phyloP scores from a whole-genome alignment of 345 rosid species.

The Citrus trifoliata region DNA sequence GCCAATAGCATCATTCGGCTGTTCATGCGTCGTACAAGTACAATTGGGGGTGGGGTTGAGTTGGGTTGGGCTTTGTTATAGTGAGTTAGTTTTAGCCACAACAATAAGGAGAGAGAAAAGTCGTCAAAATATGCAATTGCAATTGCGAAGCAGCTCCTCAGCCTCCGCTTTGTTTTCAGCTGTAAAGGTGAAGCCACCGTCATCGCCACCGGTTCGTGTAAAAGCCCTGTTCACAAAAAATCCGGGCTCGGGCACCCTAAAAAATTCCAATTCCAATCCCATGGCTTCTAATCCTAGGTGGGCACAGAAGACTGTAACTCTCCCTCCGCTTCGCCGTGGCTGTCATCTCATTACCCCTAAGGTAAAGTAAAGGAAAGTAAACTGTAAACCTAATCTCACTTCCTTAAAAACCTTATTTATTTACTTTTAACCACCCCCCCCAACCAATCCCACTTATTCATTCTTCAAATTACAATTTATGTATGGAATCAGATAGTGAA shows the following conservation, averaged over 20 bases:
- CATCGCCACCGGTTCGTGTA: conserved; percentile 13
- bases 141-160: not conserved
- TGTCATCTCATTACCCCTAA: conserved; percentile 89
- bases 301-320: conserved; percentile 90
- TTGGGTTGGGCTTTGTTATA: too few relatives aligned
- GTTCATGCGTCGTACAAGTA: too few relatives aligned
- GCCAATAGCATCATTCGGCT: too few relatives aligned
- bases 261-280: conserved; percentile 13
- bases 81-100: too few relatives aligned
- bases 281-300: conserved; percentile 72
- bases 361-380: conserved; percentile 28
- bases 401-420: not conserved
- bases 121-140: too few relatives aligned
- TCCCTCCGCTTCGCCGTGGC: conserved; percentile 77
- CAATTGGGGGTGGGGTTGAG: too few relatives aligned
- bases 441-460: too few relatives aligned
- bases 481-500: conserved; percentile 59
- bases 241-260: conserved; percentile 18
- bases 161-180: conserved; percentile 36
- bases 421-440: not conserved
- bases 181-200: not conserved
- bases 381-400: not conserved
- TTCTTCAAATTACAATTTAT: too few relatives aligned
- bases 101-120: too few relatives aligned
- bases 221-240: conserved; percentile 38